phyloP scores from a whole-genome alignment of 1,284 basidiomycete species.

The Ceratobasidium sp. region DNA sequence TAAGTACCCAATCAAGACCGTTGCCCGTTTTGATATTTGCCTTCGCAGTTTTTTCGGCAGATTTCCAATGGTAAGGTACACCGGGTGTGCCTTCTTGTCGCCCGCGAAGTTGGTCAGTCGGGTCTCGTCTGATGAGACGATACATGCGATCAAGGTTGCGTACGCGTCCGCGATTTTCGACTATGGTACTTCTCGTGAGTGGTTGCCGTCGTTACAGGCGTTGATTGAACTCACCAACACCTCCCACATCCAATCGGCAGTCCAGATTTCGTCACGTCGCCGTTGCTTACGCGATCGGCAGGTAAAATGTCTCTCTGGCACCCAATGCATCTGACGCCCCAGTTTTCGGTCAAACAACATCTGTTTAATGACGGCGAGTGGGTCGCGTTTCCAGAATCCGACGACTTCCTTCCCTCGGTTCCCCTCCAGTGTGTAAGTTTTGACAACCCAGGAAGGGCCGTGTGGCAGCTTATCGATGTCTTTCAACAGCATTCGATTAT shows the following conservation, averaged over 20 bases:
- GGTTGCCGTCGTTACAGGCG: neutral
- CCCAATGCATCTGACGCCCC: slow-evolving; percentile 15
- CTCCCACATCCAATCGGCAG: slow-evolving; percentile 44
- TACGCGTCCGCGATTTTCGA: slow-evolving; percentile 1
- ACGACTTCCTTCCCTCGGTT: slow-evolving; percentile 48
- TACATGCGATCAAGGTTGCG: slow-evolving; percentile 30
- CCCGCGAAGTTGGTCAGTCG: slow-evolving; percentile 39
- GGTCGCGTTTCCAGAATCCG: slow-evolving; percentile 55
- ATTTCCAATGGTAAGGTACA: slow-evolving; percentile 48
- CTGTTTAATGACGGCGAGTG: slow-evolving; percentile 56
- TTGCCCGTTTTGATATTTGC: slow-evolving; percentile 8
- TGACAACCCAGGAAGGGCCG: neutral
- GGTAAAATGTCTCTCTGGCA: slow-evolving; percentile 10
- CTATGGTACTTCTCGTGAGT: slow-evolving; percentile 40
- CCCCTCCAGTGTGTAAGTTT: slow-evolving; percentile 48
- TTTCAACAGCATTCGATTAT: neutral
- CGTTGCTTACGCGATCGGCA: neutral
- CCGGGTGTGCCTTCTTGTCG: slow-evolving; percentile 45
- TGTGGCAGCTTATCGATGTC: slow-evolving; percentile 22
- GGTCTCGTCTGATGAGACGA: slow-evolving; percentile 46
- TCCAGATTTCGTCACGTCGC: slow-evolving; percentile 40
- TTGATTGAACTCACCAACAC: slow-evolving; percentile 15
- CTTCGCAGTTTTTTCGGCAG: slow-evolving; percentile 43
- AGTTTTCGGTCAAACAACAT: slow-evolving; percentile 40
- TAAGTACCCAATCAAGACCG: slow-evolving; percentile 44